Evolutionary conservation across 768 basidiomycete genomes (phyloP), one percentile per base, ranked within the genome.

Genomic region (Mycena galopus): DNA sequence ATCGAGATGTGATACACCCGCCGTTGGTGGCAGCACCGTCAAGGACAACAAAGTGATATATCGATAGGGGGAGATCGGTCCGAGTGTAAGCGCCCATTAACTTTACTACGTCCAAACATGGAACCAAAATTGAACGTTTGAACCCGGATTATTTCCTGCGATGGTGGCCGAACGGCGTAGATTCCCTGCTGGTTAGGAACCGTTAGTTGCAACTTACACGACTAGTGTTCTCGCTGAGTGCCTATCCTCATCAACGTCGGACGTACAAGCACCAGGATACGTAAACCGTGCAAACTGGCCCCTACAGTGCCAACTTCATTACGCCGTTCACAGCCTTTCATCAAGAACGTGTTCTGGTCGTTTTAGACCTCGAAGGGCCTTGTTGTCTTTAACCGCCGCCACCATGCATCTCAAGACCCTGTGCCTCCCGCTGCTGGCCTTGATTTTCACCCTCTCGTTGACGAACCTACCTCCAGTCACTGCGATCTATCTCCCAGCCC

Each of bases 271-370:
- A 25, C 50, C 25, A 14, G 19, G 12, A 51, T 8, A 25, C 25
- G 50, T 51, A 51, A 25, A 55, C 53, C 2, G 39, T 14, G 50
- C 27, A 51, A 25, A 55, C 53, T 1, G 39, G 61, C 60, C 60
- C 60, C 61, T 57, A 68, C 25, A 21, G 32, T 19, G 47, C 25
- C 55, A 56, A 69, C n/a, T n/a, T 62, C 60, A 57, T 23, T 69
- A 55, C 57, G 19, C 59, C 53, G 56, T 69, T 60, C 55, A 58
- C 50, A 53, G n/a, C 59, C 61, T 63, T 69, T 60, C 55, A 59
- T 59, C 44, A 27, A 17, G 62, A 65, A 69, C 68, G 55, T 58
- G 56, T 17, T 23, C 10, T 21, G 42, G 44, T 2, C 51, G 12
- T 37, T 68, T 64, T 64, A 70, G 65, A 53, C 27, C n/a, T n/a